Percentiles rank a stretch among this genome's conserved stretches.
These are phyloP conservation scores for Schoenoplectus tabernaemontani DNA, from an alignment of 202 grass and related monocot genomes.

Conservation along the genomic window DNA sequence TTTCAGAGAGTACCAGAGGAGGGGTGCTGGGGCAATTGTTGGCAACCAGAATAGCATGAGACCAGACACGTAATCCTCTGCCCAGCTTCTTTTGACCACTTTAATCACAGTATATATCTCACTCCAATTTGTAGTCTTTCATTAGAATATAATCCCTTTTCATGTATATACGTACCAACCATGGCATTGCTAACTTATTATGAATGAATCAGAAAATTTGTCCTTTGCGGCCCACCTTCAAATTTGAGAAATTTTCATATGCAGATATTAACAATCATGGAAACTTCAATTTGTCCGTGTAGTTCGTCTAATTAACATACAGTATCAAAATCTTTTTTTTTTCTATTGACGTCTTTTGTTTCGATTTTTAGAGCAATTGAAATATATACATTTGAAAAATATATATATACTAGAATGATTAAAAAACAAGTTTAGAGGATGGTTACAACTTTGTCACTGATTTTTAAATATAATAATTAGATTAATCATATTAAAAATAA, in stretches of 20 bases:
- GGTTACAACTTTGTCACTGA: no score
- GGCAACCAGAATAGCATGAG: slow-evolving; percentile 23
- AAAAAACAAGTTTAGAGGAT: no score
- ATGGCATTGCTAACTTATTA: background rate
- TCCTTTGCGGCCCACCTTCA: background rate
- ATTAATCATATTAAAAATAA: no score
- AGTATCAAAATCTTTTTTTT: no score
- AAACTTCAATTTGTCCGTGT: background rate
- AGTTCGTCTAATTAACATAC: background rate
- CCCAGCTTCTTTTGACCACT: slow-evolving; percentile 20
- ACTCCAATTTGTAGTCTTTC: background rate
- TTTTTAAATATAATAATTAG: no score
- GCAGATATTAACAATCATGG: background rate
- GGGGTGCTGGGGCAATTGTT: slow-evolving; percentile 21
- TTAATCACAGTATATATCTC: background rate
- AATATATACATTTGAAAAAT: no score
- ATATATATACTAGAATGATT: no score
- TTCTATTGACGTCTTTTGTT: no score
- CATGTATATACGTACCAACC: background rate
- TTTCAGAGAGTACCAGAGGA: background rate
- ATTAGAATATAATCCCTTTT: background rate
- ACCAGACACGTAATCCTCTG: slow-evolving; percentile 26
- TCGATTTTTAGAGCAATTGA: no score
- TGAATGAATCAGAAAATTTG: background rate
- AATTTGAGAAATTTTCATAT: background rate